phyloP scores from a whole-genome alignment of 352 stramenopile genomes.

The Aphanomyces astaci region DNA sequence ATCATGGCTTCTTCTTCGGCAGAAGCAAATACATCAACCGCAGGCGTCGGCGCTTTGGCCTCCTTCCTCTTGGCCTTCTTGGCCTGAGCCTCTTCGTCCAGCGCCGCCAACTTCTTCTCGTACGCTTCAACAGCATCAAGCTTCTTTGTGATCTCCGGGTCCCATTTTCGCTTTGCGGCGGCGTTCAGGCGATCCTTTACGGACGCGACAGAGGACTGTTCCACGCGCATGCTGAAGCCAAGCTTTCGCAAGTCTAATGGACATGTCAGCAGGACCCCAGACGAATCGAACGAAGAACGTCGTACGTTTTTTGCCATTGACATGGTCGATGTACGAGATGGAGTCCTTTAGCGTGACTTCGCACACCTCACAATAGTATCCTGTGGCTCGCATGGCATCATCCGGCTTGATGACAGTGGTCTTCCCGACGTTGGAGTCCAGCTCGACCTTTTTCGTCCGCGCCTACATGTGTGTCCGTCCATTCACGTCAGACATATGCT shows the following conservation, averaged over 20 bases:
- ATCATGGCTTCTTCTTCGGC: slow-evolving; percentile 77
- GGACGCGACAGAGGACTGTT: slow-evolving; percentile 75
- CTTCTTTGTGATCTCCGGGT: slow-evolving; percentile 74
- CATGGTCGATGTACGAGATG: slow-evolving; percentile 90
- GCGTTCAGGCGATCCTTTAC: slow-evolving; percentile 83
- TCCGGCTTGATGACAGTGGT: slow-evolving; percentile 82
- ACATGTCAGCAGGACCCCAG: too few relatives aligned
- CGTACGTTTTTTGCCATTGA: slow-evolving; percentile 92
- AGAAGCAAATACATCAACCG: slow-evolving; percentile 23
- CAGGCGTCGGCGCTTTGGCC: slow-evolving; percentile 41
- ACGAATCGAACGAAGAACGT: too few relatives aligned
- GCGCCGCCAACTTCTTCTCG: slow-evolving; percentile 72
- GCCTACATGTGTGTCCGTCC: too few relatives aligned
- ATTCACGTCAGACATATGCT: too few relatives aligned
- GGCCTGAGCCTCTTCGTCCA: slow-evolving; percentile 54
- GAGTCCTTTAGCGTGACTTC: slow-evolving; percentile 89
- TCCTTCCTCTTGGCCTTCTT: slow-evolving; percentile 71
- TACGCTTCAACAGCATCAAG: slow-evolving; percentile 81
- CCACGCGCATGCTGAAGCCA: slow-evolving; percentile 88
- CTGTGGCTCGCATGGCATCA: slow-evolving; percentile 61
- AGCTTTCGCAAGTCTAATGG: slow-evolving; percentile 87
- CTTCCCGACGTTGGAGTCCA: slow-evolving; percentile 80
- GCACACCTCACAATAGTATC: slow-evolving; percentile 91
- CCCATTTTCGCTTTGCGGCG: slow-evolving; percentile 74
- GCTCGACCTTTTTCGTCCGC: slow-evolving; percentile 58